Base-by-base conservation (phyloP, 2,329 filamentous ascomycete species). In the Fusarium chuoi region DNA sequence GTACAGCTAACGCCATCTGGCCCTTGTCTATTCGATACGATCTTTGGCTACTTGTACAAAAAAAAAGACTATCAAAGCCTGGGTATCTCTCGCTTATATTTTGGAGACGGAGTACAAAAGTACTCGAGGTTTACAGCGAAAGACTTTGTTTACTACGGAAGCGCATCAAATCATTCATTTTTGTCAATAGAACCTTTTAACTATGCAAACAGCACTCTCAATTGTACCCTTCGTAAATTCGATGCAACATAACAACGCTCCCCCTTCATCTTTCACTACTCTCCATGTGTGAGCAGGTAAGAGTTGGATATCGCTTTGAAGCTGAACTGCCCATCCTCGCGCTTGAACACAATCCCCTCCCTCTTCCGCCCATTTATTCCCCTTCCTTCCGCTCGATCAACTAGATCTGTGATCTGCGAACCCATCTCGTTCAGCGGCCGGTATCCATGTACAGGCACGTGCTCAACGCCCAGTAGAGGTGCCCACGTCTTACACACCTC, bases 121-220 rank as follows among this genome's bases (percentile, higher is more conserved):
- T 49, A 67, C 33, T 61, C 55, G 55, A 68, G 62, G 68, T 60
- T 70, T 67, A 72, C 54, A 71, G 73, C 65, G 68, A 63, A 73
- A 75, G 67, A 73, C 74, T 75, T 78, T 75, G 65, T 73, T 78
- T 77, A 76, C 70, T 64, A 78, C 72, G 76, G 75, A 78, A 78
- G 75, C 76, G 72, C 69, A 70, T 75, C 68, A 55, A 42, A 71
- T 76, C 70, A 73, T 69, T 76, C 78, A 78, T 69, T 77, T 78
- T 78, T 76, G 73, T 71, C 73, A 78, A 78, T 78, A 78, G 64
- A 78, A 78, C 62, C 65, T 60, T 78, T 78, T 78, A 78, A 78
- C 75, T 78, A 65, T 73, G 68, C 66, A 68, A 74, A 59, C 49
- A 70, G 69, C 68, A 73, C 45, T 71, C 49, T 70, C 70, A 74